Base-by-base conservation (phyloP, 2,329 filamentous ascomycete genomes). In the Aspergillus quadrilineatus region DNA sequence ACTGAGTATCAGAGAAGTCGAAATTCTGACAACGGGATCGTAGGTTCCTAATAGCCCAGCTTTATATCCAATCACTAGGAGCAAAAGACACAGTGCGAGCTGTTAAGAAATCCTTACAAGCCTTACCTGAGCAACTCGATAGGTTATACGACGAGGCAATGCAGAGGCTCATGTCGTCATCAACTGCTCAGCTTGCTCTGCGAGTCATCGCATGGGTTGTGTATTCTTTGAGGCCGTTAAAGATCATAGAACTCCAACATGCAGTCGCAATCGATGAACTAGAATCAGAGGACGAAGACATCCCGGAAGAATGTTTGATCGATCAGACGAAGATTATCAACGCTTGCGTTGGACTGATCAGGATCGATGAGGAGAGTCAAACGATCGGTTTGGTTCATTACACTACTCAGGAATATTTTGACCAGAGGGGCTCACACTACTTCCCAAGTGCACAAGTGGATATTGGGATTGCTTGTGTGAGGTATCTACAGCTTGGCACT, bases 331-430 rank as follows among this genome's bases (percentile, higher is more conserved):
- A 50, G 15, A 36, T 50, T 3, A 12, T 50, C 6, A 26, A 34
- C 7, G 12, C 42, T n/a, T 50, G 48, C 30, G 15, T 36, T 28
- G 48, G 48, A 8, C 36, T 36, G 15, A 42, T 56, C 3, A 74
- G 69, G 0, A 39, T 78, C 2, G 75, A 80, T 36, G 55, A 73
- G 44, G 60, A 74, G 43, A 79, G 68, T 47, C 47, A 66, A 15
- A 65, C 74, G 28, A 65, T 80, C 9, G 69, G 75, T 3, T 59
- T 81, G 0, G 75, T 79, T 3, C 78, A 82, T 58, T 77, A 78
- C 53, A 80, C 79, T 0, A 69, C 77, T 1, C 74, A 80, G 43
- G 71, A 80, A 39, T 82, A 78, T 60, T 72, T 81, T 42, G 22
- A 22, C 22, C 22, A 66, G 75, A 15, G 47, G 57, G 10, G 73